Evolutionary conservation across 345 rosid genomes (phyloP).

Genomic region (Melastoma malabathricum): DNA sequence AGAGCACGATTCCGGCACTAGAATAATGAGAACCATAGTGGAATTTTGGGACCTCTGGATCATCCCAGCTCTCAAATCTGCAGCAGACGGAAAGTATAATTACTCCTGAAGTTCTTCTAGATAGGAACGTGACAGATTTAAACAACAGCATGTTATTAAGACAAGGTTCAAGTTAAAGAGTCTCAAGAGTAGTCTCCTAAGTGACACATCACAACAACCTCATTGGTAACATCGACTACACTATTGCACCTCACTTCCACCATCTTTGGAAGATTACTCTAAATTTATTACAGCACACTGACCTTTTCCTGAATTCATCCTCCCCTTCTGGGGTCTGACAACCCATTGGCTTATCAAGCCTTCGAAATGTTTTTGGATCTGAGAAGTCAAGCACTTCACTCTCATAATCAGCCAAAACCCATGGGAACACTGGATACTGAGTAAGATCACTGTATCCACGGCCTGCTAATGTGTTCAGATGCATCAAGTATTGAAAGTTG

Average conservation of each 20-base stretch:
- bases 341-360: conserved; percentile 97
- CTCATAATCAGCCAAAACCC: conserved; percentile 96
- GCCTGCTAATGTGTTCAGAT: conserved; percentile 97
- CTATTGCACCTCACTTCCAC: no score
- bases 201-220: no score
- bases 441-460: conserved; percentile 99
- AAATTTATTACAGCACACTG: conserved; percentile 3
- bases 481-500: conserved; percentile 99
- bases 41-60: conserved; percentile 97
- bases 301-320: conserved; percentile 98
- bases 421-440: conserved; percentile 98
- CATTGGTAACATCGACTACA: no score
- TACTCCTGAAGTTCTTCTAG: neutral
- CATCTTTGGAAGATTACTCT: no score
- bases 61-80: conserved; percentile 99
- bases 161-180: no score
- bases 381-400: conserved; percentile 76
- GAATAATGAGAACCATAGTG: conserved; percentile 99
- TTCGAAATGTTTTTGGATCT: conserved; percentile 78
- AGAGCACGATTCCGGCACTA: conserved; percentile 98
- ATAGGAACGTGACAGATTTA: no score
- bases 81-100: conserved; percentile 1
- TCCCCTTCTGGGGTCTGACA: conserved; percentile 96
- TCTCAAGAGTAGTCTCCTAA: no score
- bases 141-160: no score